phyloP scores from a whole-genome alignment of 1,284 basidiomycete species.

The Ganoderma lingzhi region DNA sequence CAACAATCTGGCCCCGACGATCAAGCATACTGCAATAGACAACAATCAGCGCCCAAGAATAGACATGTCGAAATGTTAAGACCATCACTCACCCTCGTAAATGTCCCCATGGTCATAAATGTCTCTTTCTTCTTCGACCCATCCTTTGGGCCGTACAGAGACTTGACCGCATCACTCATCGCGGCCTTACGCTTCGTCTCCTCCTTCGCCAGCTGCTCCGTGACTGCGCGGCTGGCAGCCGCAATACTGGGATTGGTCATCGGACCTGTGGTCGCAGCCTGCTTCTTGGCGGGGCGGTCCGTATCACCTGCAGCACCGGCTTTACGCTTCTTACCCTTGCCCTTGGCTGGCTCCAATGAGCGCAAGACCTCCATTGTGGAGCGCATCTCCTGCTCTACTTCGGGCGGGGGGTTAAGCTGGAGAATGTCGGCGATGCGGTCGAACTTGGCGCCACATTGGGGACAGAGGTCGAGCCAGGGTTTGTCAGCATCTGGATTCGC shows the following conservation, averaged over 20 bases:
- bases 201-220: constrained; percentile 69
- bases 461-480: constrained; percentile 63
- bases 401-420: constrained; percentile 66
- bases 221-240: constrained; percentile 67
- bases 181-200: constrained; percentile 77
- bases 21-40: constrained; percentile 16
- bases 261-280: constrained; percentile 52
- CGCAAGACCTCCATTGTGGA: constrained; percentile 62
- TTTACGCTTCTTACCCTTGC: constrained; percentile 61
- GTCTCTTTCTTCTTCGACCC: constrained; percentile 71
- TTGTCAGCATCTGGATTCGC: constrained; percentile 10
- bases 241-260: constrained; percentile 61
- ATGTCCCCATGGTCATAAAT: constrained; percentile 85
- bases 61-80: neutral
- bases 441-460: constrained; percentile 79
- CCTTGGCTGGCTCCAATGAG: constrained; percentile 59
- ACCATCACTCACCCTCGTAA: constrained; percentile 70
- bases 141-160: constrained; percentile 65
- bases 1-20: neutral
- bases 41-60: neutral
- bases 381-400: constrained; percentile 65
- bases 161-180: constrained; percentile 82
- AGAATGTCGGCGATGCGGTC: constrained; percentile 60
- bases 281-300: constrained; percentile 45
- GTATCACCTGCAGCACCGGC: constrained; percentile 37